Conservation (phyloP, 768 basidiomycete species). For the Mrakia gelida region DNA sequence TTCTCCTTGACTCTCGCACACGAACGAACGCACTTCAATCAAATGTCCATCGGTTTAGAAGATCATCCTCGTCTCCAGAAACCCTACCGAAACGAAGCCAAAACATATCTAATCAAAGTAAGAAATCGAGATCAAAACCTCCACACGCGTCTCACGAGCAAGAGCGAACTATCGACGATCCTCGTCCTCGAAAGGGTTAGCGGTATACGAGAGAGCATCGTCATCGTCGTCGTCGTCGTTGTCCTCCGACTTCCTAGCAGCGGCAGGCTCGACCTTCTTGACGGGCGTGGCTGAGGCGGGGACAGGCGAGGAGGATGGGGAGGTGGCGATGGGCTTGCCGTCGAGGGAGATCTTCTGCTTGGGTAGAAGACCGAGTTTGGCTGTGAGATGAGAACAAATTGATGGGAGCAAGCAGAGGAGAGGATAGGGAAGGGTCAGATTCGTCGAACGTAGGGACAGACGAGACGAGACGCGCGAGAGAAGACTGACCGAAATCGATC, state of each 20-base stretch:
- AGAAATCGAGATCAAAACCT: too few species aligned
- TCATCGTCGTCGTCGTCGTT: constrained; percentile 24
- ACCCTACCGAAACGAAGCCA: too few species aligned
- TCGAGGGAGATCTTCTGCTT: constrained; percentile 32
- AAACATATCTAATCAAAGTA: too few species aligned
- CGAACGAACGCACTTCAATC: too few species aligned
- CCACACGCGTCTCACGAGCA: too few species aligned
- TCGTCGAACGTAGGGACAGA: neutral
- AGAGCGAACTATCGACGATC: neutral
- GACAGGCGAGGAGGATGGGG: neutral
- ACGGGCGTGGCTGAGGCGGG: neutral
- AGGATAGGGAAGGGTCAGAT: neutral
- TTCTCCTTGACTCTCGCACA: neutral
- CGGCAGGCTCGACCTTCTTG: neutral
- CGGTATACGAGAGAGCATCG: constrained; percentile 26
- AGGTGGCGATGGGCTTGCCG: constrained; percentile 19
- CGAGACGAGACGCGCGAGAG: neutral
- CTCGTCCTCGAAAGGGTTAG: constrained; percentile 26
- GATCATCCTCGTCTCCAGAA: too few species aligned
- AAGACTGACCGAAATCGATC: constrained; percentile 26
- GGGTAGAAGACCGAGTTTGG: constrained; percentile 31
- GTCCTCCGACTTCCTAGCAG: constrained; percentile 2
- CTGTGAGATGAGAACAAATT: neutral
- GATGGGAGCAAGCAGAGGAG: neutral
- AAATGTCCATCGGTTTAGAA: too few species aligned